phyloP scores from a whole-genome alignment of 805 yeast species.

The Hanseniaspora vineae region DNA sequence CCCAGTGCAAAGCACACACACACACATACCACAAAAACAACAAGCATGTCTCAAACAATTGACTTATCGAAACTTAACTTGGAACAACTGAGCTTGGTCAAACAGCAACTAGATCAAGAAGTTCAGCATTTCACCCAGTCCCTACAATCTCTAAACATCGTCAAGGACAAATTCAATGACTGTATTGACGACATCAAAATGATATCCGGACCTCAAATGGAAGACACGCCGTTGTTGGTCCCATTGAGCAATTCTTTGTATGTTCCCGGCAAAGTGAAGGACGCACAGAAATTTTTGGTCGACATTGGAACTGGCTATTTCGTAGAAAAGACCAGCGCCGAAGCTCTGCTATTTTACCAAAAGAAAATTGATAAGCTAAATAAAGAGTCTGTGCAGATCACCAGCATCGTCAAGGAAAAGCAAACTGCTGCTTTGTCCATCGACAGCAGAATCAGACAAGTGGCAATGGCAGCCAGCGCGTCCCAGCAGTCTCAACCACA shows the following conservation, averaged over 20 bases:
- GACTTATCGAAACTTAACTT: conserved; percentile 64
- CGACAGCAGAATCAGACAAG: conserved; percentile 34
- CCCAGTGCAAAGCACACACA: background rate
- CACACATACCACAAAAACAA: background rate
- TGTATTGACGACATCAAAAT: conserved; percentile 60
- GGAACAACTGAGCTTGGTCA: conserved; percentile 74
- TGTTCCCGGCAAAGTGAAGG: conserved; percentile 68
- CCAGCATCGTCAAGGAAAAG: conserved; percentile 60
- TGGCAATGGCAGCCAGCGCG: conserved; percentile 7
- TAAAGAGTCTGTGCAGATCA: conserved; percentile 61
- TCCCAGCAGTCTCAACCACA: too few species aligned
- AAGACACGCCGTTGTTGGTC: conserved; percentile 46
- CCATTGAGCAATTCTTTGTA: conserved; percentile 85
- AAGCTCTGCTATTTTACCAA: conserved; percentile 60
- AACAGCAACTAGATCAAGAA: conserved; percentile 74
- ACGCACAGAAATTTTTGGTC: conserved; percentile 61
- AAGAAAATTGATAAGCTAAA: conserved; percentile 59
- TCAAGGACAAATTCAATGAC: conserved; percentile 69
- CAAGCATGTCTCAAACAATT: conserved; percentile 27
- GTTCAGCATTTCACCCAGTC: conserved; percentile 78
- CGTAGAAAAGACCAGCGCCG: conserved; percentile 62
- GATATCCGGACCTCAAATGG: conserved; percentile 25
- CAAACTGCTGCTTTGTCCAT: conserved; percentile 44
- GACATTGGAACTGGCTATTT: conserved; percentile 96
- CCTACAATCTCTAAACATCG: conserved; percentile 68